Conservation (phyloP, 305 asterid genomes). For the Solanum hybrid region DNA sequence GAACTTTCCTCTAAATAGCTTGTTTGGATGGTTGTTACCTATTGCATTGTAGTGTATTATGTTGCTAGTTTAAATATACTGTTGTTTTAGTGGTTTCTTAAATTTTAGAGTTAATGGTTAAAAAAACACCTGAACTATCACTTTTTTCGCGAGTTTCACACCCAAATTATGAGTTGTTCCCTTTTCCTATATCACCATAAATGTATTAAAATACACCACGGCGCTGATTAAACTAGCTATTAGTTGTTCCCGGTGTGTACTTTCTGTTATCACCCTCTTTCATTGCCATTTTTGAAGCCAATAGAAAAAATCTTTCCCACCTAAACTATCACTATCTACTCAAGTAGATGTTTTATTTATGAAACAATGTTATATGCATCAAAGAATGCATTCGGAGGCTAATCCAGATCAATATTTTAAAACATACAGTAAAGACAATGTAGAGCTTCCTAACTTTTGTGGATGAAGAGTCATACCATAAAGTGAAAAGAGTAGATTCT, state of each 20-base stretch:
- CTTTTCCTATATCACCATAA: not conserved
- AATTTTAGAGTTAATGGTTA: not conserved
- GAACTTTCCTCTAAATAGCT: not conserved
- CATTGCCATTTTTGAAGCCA: not conserved
- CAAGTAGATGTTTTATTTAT: not conserved
- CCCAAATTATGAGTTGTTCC: not conserved
- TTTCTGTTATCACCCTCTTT: not conserved
- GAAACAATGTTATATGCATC: not conserved
- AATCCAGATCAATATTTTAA: not conserved
- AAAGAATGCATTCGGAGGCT: not conserved
- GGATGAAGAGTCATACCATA: not conserved
- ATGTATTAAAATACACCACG: not conserved
- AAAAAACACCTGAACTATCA: not conserved
- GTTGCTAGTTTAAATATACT: not conserved
- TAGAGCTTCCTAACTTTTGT: not conserved
- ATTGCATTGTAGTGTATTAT: not conserved
- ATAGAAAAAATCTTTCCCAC: not conserved
- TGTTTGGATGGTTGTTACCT: not conserved
- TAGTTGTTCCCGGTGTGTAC: not conserved
- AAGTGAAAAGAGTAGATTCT: not conserved
- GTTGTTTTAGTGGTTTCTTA: not conserved
- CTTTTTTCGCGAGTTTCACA: not conserved
- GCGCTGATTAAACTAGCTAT: not conserved
- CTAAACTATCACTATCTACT: not conserved
- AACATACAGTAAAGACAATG: not conserved